Evolutionary conservation across 768 basidiomycete genomes (phyloP), one percentile per base, ranked within the genome.

Genomic region (Rhizopogon rudus): DNA sequence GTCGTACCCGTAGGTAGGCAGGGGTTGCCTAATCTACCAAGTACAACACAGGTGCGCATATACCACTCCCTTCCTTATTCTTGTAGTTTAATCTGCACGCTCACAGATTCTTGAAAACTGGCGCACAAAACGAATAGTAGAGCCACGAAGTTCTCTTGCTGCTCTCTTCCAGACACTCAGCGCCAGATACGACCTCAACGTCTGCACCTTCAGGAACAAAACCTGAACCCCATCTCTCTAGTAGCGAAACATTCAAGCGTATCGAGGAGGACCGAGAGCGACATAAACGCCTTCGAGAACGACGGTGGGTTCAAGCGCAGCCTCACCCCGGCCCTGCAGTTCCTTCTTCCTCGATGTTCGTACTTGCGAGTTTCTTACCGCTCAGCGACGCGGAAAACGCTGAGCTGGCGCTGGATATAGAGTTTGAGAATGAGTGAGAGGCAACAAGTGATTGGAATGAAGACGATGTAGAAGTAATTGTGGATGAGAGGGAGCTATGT

Each of bases 211-310:
- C 68, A 25, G n/a, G 17, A 35, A 22, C 37, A 17, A n/a, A 16
- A 29, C 14, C 40, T 13, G 37, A 49, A 20, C 28, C 28, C 20
- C 37, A 75, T 85, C 42, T 75, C 81, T 1, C 78, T 2, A 80
- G 79, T 8, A 71, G 71, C 37, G 88, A 91, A 52, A 80, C 88
- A 35, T 78, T 88, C 65, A 84, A 85, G 90, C 86, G 92, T 12
- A 93, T 96, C 60, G 92, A 96, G 67, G 93, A 93, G 63, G 92
- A 93, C 68, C 77, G 92, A 10, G 91, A 93, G 63, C 81, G 91
- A 58, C 91, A 93, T 63, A 93, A 93, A 71, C 82, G 91, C 16
- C 75, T 93, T 3, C 83, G 91, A 48, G 91, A 93, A 67, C 81
- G 88, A 41, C 81, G 92, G 50, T 95, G 91, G 91, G 87, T 88